Evolutionary conservation across 495 filamentous ascomycete genomes (phyloP).

Genomic region (Aspergillus affinis): DNA sequence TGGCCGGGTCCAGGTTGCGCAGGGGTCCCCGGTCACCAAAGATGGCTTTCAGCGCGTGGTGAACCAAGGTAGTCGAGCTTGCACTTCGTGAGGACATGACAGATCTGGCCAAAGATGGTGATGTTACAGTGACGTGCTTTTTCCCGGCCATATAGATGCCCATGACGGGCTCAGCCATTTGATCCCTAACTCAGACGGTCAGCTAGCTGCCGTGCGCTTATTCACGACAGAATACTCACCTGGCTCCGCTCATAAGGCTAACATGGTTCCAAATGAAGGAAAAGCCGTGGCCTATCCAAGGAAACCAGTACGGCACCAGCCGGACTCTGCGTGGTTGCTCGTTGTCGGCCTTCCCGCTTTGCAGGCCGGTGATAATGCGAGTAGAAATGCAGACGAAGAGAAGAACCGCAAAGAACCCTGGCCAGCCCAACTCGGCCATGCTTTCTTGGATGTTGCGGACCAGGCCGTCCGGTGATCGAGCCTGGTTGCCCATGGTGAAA

Average conservation of each 20-base stretch:
- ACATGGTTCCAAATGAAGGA: slow-evolving; percentile 47
- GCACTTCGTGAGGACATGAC: slow-evolving; percentile 39
- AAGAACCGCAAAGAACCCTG: slow-evolving; percentile 23
- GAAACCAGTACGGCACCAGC: slow-evolving; percentile 59
- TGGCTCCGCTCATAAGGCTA: slow-evolving; percentile 37
- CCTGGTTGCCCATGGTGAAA: slow-evolving; percentile 25
- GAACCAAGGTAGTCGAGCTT: slow-evolving; percentile 33
- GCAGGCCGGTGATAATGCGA: slow-evolving; percentile 40
- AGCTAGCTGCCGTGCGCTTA: slow-evolving; percentile 5
- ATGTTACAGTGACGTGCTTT: slow-evolving; percentile 51
- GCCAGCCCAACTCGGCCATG: slow-evolving; percentile 25
- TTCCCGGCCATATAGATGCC: slow-evolving; percentile 50
- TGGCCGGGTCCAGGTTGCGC: slow-evolving; percentile 32
- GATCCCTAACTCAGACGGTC: slow-evolving; percentile 30
- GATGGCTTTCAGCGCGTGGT: slow-evolving; percentile 46
- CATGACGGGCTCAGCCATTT: slow-evolving; percentile 49
- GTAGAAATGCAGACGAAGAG: slow-evolving; percentile 38
- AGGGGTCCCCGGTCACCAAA: slow-evolving; percentile 46
- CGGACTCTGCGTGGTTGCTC: slow-evolving; percentile 34
- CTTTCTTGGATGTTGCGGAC: slow-evolving; percentile 20
- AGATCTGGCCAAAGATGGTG: slow-evolving; percentile 48
- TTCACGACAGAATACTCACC: slow-evolving; percentile 33
- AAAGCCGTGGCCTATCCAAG: slow-evolving; percentile 54
- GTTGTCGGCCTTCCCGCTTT: slow-evolving; percentile 25
- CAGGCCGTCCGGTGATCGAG: slow-evolving; percentile 12